Conservation (phyloP, 805 yeast genomes). For the Ogataea ramenticola region DNA sequence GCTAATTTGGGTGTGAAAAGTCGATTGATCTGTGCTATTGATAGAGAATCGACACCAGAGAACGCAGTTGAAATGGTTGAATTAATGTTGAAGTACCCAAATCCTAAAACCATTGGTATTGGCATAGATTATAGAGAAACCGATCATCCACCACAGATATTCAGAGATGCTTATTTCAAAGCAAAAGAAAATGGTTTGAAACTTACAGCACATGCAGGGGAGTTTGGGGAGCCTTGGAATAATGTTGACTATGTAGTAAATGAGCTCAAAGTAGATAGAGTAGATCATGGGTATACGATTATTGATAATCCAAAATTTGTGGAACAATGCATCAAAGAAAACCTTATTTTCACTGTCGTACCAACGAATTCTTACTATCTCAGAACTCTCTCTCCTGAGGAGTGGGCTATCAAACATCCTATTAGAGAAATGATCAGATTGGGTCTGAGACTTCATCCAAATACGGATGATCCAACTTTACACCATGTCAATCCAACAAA, state of each 20-base stretch:
- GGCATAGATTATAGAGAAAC: constrained; percentile 27
- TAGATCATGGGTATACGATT: constrained; percentile 26
- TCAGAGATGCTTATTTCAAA: constrained; percentile 17
- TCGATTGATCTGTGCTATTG: constrained; percentile 22
- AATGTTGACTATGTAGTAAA: constrained; percentile 21
- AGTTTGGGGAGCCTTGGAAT: constrained; percentile 22
- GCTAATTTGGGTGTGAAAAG: constrained; percentile 14
- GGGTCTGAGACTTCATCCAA: constrained; percentile 23
- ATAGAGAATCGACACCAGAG: constrained; percentile 20
- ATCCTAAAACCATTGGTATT: constrained; percentile 19
- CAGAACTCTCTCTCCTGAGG: constrained; percentile 18
- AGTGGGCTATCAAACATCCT: constrained; percentile 26
- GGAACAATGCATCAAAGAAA: constrained; percentile 15
- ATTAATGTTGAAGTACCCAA: constrained; percentile 20
- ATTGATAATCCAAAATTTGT: constrained; percentile 19
- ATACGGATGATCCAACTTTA: constrained; percentile 26
- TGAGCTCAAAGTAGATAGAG: constrained; percentile 18
- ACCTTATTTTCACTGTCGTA: constrained; percentile 21
- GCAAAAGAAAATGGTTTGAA: constrained; percentile 19
- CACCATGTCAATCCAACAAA: constrained; percentile 24
- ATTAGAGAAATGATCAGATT: constrained; percentile 21
- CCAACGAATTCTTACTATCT: constrained; percentile 26
- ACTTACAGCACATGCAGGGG: constrained; percentile 26
- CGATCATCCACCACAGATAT: constrained; percentile 22
- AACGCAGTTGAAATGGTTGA: constrained; percentile 20